Conservation (phyloP, 1,284 basidiomycete genomes). For the Pseudozyma tsukubaensis region DNA sequence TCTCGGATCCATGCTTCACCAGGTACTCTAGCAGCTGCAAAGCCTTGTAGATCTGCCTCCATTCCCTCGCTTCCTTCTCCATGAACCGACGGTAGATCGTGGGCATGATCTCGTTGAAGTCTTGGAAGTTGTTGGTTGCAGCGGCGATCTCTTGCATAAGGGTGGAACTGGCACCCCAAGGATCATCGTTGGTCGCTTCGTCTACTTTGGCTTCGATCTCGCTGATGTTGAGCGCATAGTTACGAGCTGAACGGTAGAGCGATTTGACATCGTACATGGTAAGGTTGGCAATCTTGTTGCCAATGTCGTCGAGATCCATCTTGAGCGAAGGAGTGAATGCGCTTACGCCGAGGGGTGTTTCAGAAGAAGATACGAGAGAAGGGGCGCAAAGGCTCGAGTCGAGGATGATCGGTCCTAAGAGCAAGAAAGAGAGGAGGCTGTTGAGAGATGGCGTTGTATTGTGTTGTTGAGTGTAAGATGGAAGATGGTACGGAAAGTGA, state of each 20-base stretch:
- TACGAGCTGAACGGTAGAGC: conserved; percentile 64
- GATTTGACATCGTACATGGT: conserved; percentile 68
- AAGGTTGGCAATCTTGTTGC: conserved; percentile 65
- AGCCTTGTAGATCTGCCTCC: conserved; percentile 99
- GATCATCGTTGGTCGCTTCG: conserved; percentile 97
- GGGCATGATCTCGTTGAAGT: conserved; percentile 99
- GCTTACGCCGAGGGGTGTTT: no score
- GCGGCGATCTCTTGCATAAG: conserved; percentile 98
- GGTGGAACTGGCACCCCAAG: conserved; percentile 98
- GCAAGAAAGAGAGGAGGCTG: neutral
- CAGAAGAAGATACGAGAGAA: neutral
- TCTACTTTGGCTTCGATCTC: conserved; percentile 98
- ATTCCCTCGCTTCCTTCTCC: conserved; percentile 96
- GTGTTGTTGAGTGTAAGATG: neutral
- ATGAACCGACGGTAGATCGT: conserved; percentile 84
- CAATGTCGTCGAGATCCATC: conserved; percentile 52
- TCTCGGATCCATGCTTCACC: conserved; percentile 96
- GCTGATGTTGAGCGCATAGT: conserved; percentile 85
- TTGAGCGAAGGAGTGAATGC: conserved; percentile 2
- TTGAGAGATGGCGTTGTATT: neutral
- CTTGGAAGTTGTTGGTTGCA: conserved; percentile 94
- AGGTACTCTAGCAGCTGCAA: conserved; percentile 93
- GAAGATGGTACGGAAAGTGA: neutral
- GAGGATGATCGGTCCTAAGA: no score
- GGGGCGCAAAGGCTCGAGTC: no score